Evolutionary conservation across 345 rosid genomes (phyloP).

Genomic region (Gynandropsis gynandra): DNA sequence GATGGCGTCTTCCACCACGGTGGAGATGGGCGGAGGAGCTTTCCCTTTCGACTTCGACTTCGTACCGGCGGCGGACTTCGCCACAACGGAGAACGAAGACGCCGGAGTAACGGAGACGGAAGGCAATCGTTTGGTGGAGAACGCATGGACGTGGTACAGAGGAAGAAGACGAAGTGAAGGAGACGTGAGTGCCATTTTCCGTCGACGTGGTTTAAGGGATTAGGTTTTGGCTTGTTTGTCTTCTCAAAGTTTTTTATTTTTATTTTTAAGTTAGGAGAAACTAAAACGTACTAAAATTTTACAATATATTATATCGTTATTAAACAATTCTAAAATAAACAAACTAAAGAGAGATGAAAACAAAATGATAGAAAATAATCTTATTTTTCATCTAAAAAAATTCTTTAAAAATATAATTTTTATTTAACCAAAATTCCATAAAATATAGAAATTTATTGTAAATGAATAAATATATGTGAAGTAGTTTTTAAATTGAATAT

Average conservation of each 20-base stretch:
- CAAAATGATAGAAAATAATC: too few species aligned
- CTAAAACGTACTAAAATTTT: too few species aligned
- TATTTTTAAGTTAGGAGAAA: neutral
- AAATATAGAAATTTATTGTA: too few species aligned
- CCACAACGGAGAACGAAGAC: conserved; percentile 5
- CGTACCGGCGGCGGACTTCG: conserved; percentile 19
- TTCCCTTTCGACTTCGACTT: conserved; percentile 23
- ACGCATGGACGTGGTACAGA: conserved; percentile 12
- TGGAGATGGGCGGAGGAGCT: conserved; percentile 25
- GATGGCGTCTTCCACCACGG: conserved; percentile 12
- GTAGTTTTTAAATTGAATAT: too few species aligned
- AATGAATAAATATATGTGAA: too few species aligned
- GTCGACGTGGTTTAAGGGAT: conserved; percentile 33
- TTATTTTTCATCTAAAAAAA: too few species aligned
- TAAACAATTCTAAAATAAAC: too few species aligned
- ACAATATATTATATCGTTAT: too few species aligned
- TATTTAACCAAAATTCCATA: too few species aligned
- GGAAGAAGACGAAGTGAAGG: conserved; percentile 33
- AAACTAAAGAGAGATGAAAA: too few species aligned
- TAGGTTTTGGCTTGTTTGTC: conserved; percentile 19
- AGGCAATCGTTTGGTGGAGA: conserved; percentile 18
- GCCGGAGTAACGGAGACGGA: too few species aligned
- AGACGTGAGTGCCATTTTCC: conserved; percentile 41
- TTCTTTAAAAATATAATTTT: too few species aligned
- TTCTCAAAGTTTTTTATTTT: neutral